A percentile compares a stretch with the other conserved stretches of the same genome.
These are phyloP conservation scores for Ochromonas danica DNA, from an alignment of 108 stramenopile genomes.

Conservation along the genomic window DNA sequence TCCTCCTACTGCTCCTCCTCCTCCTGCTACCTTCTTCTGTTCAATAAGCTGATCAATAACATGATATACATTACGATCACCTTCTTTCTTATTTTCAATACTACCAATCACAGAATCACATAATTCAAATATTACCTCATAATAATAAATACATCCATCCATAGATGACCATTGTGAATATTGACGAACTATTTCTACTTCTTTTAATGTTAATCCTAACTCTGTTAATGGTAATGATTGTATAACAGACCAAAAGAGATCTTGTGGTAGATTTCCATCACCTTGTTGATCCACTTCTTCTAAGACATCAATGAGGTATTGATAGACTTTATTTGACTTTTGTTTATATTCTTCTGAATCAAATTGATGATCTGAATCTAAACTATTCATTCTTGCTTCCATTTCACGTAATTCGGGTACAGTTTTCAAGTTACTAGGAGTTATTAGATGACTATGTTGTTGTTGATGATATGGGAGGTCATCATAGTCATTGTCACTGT, in stretches of 20 bases:
- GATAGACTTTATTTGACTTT: neutral
- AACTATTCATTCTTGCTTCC: too few species aligned
- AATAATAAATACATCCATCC: neutral
- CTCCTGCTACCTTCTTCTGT: too few species aligned
- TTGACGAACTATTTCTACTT: neutral
- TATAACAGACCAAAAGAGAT: neutral
- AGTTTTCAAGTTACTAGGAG: too few species aligned
- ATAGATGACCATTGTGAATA: neutral
- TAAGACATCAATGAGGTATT: neutral
- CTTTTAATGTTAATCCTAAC: neutral
- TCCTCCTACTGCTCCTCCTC: too few species aligned
- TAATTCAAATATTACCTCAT: conserved; percentile 7
- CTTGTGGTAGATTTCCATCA: neutral
- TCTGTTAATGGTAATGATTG: neutral
- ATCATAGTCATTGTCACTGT: too few species aligned
- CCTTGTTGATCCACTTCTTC: neutral
- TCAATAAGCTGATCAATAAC: too few species aligned
- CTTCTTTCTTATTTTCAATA: conserved; percentile 4
- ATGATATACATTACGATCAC: neutral
- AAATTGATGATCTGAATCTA: neutral
- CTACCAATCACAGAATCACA: neutral
- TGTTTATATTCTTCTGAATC: neutral
- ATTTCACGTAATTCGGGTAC: too few species aligned
- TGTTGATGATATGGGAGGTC: too few species aligned
- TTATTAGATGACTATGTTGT: too few species aligned